A percentile compares a stretch with the other conserved stretches of the same genome.
Evolutionary conservation across 2,329 filamentous ascomycete genomes (phyloP).

Genomic region (Herpotrichia juniperi): DNA sequence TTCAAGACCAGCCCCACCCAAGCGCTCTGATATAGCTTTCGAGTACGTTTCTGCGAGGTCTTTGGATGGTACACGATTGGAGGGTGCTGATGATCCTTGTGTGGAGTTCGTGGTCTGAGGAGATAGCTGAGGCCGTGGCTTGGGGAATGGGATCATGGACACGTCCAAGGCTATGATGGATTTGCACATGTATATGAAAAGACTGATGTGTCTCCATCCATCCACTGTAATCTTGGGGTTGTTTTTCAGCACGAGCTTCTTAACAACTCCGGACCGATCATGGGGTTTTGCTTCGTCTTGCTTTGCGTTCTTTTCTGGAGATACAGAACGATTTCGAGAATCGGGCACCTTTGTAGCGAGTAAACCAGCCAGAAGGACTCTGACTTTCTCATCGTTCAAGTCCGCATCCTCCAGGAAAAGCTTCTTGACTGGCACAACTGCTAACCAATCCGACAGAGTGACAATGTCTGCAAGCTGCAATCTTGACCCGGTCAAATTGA

Average conservation of each 20-base stretch:
- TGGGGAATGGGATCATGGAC: constrained; percentile 76
- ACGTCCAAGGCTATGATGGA: constrained; percentile 86
- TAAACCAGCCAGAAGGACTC: constrained; percentile 84
- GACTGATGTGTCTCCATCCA: constrained; percentile 88
- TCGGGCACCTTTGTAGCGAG: constrained; percentile 76
- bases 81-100: constrained; percentile 5
- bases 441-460: constrained; percentile 91
- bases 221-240: constrained; percentile 82
- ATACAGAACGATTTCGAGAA: constrained; percentile 51
- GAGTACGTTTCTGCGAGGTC: constrained; percentile 72
- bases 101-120: constrained; percentile 20
- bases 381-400: constrained; percentile 82
- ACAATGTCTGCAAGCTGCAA: constrained; percentile 83
- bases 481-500: constrained; percentile 85
- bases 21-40: constrained; percentile 75
- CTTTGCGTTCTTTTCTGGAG: constrained; percentile 16
- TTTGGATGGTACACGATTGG: constrained; percentile 31
- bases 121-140: constrained; percentile 18
- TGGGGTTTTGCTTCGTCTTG: constrained; percentile 35
- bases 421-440: constrained; percentile 88
- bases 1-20: constrained; percentile 78
- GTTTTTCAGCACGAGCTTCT: constrained; percentile 86
- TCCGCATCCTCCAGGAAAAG: constrained; percentile 86
- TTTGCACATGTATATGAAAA: constrained; percentile 89
- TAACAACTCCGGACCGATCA: constrained; percentile 74